Evolutionary conservation across 345 rosid species (phyloP).

Genomic region (Euphorbia lathyris): DNA sequence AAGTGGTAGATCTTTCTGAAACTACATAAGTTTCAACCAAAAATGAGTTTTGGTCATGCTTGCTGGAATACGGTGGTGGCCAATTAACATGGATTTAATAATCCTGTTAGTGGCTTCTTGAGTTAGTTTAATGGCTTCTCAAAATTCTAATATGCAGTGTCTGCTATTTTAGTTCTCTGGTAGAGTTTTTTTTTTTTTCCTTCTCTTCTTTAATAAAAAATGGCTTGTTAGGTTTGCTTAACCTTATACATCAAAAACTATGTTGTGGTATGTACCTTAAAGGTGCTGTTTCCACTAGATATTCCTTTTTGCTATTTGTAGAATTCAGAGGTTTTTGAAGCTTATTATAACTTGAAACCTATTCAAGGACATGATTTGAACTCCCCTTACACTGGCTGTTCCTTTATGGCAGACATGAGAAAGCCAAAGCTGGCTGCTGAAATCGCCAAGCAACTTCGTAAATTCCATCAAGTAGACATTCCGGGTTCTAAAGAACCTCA

Average conservation of each 20-base stretch:
- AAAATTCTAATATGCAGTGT: not conserved
- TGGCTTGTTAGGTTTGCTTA: not conserved
- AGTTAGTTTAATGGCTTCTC: not conserved
- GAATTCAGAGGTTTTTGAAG: not conserved
- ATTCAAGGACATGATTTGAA: not conserved
- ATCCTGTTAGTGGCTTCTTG: not conserved
- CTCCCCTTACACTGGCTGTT: constrained; percentile 4
- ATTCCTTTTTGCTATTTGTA: constrained; percentile 3
- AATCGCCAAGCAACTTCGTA: constrained; percentile 80
- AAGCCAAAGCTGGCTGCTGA: constrained; percentile 70
- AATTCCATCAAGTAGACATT: constrained; percentile 76
- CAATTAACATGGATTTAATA: not conserved
- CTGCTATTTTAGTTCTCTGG: not conserved
- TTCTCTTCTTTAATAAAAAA: too few species aligned
- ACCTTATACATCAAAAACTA: not conserved
- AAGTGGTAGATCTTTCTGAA: not conserved
- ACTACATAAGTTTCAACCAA: not conserved
- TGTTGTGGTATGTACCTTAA: too few species aligned
- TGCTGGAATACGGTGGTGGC: too few species aligned
- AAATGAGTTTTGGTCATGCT: too few species aligned
- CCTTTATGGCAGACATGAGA: constrained; percentile 59
- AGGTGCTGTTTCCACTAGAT: not conserved
- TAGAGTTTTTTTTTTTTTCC: not conserved
- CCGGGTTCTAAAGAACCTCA: constrained; percentile 94
- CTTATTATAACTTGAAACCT: constrained; percentile 7